Conservation (phyloP, 2,329 filamentous ascomycete genomes). For the Aureobasidium sp. region DNA sequence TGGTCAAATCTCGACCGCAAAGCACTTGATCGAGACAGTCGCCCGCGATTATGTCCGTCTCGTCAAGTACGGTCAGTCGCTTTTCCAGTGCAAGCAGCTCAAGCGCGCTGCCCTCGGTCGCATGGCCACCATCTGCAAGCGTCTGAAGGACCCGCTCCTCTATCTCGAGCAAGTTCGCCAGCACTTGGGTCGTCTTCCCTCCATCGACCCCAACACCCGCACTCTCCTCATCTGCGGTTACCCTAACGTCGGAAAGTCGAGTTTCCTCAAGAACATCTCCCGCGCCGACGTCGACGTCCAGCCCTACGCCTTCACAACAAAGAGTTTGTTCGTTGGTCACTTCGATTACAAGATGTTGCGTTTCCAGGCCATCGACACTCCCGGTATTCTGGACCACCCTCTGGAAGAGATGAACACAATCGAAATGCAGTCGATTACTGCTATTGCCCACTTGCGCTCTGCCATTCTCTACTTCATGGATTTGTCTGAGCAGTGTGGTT, state of each 20-base stretch:
- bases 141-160: slow-evolving; percentile 85
- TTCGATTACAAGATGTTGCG: slow-evolving; percentile 93
- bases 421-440: slow-evolving; percentile 97
- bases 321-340: slow-evolving; percentile 93
- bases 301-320: slow-evolving; percentile 97
- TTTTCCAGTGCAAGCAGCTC: slow-evolving; percentile 98
- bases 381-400: slow-evolving; percentile 95
- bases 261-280: slow-evolving; percentile 85
- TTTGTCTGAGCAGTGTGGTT: slow-evolving; percentile 91
- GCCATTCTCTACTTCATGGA: slow-evolving; percentile 99
- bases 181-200: slow-evolving; percentile 91
- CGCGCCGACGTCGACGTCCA: slow-evolving; percentile 94
- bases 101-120: slow-evolving; percentile 93
- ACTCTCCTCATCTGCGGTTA: slow-evolving; percentile 96
- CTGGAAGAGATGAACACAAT: slow-evolving; percentile 99
- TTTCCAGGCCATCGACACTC: slow-evolving; percentile 92
- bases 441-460: slow-evolving; percentile 90
- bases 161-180: slow-evolving; percentile 96
- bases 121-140: slow-evolving; percentile 95
- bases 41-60: slow-evolving; percentile 93
- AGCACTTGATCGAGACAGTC: slow-evolving; percentile 93
- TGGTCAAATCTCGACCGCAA: slow-evolving; percentile 90
- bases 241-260: slow-evolving; percentile 95
- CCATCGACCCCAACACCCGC: slow-evolving; percentile 96
- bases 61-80: slow-evolving; percentile 89